Evolutionary conservation across 768 basidiomycete species (phyloP), one percentile per base, ranked within the genome.

Genomic region (Roridomyces roridus): DNA sequence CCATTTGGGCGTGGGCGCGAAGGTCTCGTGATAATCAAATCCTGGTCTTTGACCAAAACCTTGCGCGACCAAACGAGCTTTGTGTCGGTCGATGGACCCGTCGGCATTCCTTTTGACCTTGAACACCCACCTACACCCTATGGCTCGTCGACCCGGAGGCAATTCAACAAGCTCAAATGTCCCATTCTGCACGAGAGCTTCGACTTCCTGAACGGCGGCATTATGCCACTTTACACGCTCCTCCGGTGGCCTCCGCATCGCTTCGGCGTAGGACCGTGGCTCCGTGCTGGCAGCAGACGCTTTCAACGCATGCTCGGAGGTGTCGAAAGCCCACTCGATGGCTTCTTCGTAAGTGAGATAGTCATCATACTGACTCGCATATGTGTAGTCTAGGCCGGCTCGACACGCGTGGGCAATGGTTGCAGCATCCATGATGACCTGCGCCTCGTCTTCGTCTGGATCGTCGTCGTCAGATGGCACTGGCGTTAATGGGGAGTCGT

Each of bases 1-100:
- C 15, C 58, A 39, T 23, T 46, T 24, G 18, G 49, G 50, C 10
- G 53, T 44, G 4, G 66, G 66, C 0, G 66, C 45, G 45, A 34
- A 63, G 15, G 66, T 67, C 14, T 69, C 67, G 21, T 56, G 55
- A 59, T 64, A 75, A 49, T 74, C 70, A 20, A 70, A 37, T 2
- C 73, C 72, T 5, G 60, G 63, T 3, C 65, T 53, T 53, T 77
- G 76, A 15, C 63, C 56, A 63, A 68, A 74, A 4, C 76, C 74
- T 49, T 72, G 64, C 1, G 74, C 74, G 17, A 74, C 74, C 12
- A 76, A 61, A 28, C 71, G 52, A 8, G 46, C 46, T 29, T 47
- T 47, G 46, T 47, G 34, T 6, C 46, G 46, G 17, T 18, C 29
- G 46, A 74, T 48, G 3, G 50, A 52, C 17, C 74, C 74, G 7